phyloP scores from a whole-genome alignment of 441 rosid species.

The Erodium trifolium region DNA sequence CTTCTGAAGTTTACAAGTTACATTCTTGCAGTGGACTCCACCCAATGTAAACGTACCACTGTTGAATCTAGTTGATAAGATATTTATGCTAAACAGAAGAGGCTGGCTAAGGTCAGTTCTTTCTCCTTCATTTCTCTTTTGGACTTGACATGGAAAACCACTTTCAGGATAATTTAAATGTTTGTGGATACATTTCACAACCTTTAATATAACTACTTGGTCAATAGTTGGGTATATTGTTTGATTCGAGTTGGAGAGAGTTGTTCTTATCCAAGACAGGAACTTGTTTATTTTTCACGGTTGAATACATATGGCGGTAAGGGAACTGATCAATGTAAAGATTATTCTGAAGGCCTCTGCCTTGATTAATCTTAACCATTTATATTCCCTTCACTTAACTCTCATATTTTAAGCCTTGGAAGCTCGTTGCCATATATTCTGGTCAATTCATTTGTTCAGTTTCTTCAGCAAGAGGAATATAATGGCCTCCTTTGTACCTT shows the following conservation, averaged over 20 bases:
- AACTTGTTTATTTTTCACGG: not conserved
- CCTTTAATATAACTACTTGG: not conserved
- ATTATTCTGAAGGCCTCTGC: not conserved
- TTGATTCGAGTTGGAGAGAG: not conserved
- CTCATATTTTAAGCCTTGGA: not conserved
- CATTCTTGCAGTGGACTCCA: constrained; percentile 75
- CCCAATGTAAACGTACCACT: constrained; percentile 90
- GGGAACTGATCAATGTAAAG: not conserved
- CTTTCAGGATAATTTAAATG: not conserved
- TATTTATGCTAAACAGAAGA: constrained; percentile 91
- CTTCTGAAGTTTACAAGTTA: constrained; percentile 6
- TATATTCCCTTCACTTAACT: not conserved
- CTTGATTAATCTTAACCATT: not conserved
- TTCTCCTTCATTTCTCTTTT: not conserved
- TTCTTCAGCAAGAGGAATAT: not conserved
- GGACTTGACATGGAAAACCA: not conserved
- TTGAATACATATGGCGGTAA: not conserved
- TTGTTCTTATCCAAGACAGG: not conserved
- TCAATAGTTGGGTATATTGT: not conserved
- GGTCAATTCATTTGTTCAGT: not conserved
- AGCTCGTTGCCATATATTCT: not conserved
- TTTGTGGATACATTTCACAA: not conserved
- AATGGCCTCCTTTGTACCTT: not conserved
- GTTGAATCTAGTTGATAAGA: constrained; percentile 90
- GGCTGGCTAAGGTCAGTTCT: constrained; percentile 88